Evolutionary conservation across 2,329 filamentous ascomycete species (phyloP).

Genomic region (Colletotrichum shisoi): DNA sequence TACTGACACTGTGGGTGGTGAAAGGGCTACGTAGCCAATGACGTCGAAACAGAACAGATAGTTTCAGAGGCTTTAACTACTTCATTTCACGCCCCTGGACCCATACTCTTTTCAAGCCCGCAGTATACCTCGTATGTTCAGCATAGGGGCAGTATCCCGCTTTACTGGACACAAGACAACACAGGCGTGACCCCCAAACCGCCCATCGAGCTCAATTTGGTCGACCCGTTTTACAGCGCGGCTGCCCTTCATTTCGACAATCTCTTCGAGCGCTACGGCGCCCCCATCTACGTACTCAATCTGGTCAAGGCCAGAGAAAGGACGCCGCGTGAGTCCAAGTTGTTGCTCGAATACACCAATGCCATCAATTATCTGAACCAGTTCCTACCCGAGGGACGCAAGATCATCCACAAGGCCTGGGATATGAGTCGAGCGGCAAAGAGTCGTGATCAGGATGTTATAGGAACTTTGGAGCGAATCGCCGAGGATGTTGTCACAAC

Average conservation of each 20-base stretch:
- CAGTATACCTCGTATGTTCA: conserved; percentile 97
- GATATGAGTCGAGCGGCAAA: conserved; percentile 98
- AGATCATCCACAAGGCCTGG: conserved; percentile 93
- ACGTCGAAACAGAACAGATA: conserved; percentile 98
- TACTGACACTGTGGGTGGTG: not conserved
- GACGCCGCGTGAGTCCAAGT: conserved; percentile 87
- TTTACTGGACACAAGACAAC: conserved; percentile 97
- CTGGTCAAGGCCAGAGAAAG: conserved; percentile 89
- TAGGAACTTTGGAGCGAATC: conserved; percentile 87
- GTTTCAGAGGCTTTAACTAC: conserved; percentile 94
- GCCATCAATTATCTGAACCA: conserved; percentile 94
- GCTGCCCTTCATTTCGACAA: conserved; percentile 95
- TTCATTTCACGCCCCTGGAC: conserved; percentile 91
- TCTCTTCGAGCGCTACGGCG: conserved; percentile 90
- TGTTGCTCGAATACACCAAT: conserved; percentile 85
- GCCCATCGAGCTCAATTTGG: conserved; percentile 92
- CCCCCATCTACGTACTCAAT: conserved; percentile 90
- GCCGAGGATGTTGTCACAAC: conserved; percentile 84
- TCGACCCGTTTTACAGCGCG: conserved; percentile 93
- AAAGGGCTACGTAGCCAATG: conserved; percentile 90
- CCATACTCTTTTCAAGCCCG: conserved; percentile 83
- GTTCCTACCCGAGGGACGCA: conserved; percentile 81
- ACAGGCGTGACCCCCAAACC: conserved; percentile 96
- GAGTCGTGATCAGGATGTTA: conserved; percentile 89
- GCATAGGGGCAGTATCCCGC: conserved; percentile 92